Conservation (phyloP, 2,329 filamentous ascomycete species). For the Shiraia sp. region DNA sequence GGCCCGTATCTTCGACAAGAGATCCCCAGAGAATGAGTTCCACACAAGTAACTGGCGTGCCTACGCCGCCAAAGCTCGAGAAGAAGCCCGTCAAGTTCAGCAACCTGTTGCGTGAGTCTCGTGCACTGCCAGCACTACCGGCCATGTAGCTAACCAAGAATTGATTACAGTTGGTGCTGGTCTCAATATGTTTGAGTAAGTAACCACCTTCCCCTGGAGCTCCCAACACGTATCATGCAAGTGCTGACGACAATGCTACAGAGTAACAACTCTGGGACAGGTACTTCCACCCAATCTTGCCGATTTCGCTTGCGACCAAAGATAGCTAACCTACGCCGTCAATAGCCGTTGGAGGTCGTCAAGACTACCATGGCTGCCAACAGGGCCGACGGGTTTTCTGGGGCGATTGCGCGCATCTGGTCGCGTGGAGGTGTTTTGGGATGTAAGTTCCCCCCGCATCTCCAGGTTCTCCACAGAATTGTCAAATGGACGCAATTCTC, state of each 20-base stretch:
- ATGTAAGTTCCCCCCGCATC: conserved; percentile 67
- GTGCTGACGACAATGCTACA: conserved; percentile 29
- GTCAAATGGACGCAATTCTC: too few species aligned
- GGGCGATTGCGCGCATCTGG: conserved; percentile 87
- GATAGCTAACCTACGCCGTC: conserved; percentile 53
- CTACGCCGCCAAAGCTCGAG: conserved; percentile 68
- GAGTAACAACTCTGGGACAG: conserved; percentile 71
- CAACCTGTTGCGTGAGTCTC: conserved; percentile 76
- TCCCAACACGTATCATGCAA: conserved; percentile 1
- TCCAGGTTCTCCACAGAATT: too few species aligned
- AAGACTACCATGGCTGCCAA: conserved; percentile 99
- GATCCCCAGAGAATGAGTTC: conserved; percentile 58
- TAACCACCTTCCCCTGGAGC: conserved; percentile 19
- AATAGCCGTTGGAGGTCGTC: conserved; percentile 91
- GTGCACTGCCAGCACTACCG: too few species aligned
- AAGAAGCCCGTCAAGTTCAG: conserved; percentile 99
- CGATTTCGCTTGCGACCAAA: not conserved
- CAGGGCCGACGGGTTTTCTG: conserved; percentile 81
- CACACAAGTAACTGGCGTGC: conserved; percentile 50
- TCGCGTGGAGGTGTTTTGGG: conserved; percentile 88
- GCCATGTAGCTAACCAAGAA: conserved; percentile 26
- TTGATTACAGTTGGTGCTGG: conserved; percentile 71
- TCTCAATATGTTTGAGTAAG: conserved; percentile 91
- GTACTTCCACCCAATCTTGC: conserved; percentile 34
- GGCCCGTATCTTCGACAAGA: conserved; percentile 65